A percentile compares a stretch with the other conserved stretches of the same genome.
phyloP scores from a whole-genome alignment of 164 flowering plant genomes.

The Vitis rupestris region DNA sequence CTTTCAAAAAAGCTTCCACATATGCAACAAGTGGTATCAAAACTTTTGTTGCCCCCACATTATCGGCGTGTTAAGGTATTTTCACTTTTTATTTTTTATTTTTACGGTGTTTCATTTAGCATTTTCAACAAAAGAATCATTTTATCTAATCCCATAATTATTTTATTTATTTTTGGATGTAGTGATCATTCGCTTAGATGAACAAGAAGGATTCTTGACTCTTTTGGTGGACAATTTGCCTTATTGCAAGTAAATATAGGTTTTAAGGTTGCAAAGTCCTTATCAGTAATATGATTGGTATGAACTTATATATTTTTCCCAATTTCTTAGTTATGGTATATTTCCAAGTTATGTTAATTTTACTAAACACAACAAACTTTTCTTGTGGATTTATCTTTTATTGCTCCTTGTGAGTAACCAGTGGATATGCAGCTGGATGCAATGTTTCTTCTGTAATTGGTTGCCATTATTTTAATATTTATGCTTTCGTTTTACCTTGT shows the following conservation, averaged over 20 bases:
- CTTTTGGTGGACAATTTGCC: constrained; percentile 97
- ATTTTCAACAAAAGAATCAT: too few species aligned
- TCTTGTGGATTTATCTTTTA: not conserved
- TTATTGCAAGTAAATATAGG: constrained; percentile 51
- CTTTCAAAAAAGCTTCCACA: too few species aligned
- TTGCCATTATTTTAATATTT: too few species aligned
- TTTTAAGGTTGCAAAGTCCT: too few species aligned
- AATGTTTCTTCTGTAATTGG: constrained; percentile 1
- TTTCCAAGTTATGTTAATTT: constrained; percentile 66
- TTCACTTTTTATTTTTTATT: not conserved
- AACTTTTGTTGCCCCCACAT: constrained; percentile 25
- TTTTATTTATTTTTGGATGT: constrained; percentile 11
- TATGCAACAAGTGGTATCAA: too few species aligned
- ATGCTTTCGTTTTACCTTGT: too few species aligned
- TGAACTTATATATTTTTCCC: too few species aligned
- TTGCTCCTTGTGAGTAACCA: constrained; percentile 26
- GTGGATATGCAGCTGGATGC: constrained; percentile 98
- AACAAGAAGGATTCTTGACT: constrained; percentile 99
- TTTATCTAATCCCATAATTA: constrained; percentile 1
- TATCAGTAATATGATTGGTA: too few species aligned
- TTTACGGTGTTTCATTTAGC: too few species aligned
- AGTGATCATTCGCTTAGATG: constrained; percentile 83
- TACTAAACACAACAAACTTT: not conserved
- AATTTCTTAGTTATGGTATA: constrained; percentile 21
- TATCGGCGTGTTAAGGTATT: too few species aligned